phyloP scores from a whole-genome alignment of 1,139 yeast genomes.

The Protomyces arabidopsidicola region DNA sequence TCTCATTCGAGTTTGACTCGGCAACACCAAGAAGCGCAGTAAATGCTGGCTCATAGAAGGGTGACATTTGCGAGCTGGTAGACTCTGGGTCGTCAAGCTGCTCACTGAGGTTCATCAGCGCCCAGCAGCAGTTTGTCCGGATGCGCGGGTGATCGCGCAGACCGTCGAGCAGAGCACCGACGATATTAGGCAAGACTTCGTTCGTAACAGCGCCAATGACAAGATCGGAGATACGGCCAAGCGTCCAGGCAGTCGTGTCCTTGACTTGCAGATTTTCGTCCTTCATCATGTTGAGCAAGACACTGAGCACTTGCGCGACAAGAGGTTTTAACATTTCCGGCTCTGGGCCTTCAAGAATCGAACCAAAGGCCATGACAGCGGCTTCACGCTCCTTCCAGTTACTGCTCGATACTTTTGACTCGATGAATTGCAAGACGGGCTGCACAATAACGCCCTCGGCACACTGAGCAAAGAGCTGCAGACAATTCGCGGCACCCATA shows the following conservation, averaged over 20 bases:
- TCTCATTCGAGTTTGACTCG: slow-evolving; percentile 67
- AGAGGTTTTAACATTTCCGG: slow-evolving; percentile 60
- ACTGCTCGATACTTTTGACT: slow-evolving; percentile 54
- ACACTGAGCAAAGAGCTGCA: slow-evolving; percentile 86
- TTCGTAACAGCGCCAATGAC: slow-evolving; percentile 73
- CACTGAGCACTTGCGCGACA: slow-evolving; percentile 74
- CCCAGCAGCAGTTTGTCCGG: slow-evolving; percentile 95
- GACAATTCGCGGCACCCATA: slow-evolving; percentile 98
- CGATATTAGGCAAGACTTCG: slow-evolving; percentile 57
- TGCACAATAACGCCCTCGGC: slow-evolving; percentile 81
- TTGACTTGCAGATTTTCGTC: slow-evolving; percentile 80
- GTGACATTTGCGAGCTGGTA: slow-evolving; percentile 63
- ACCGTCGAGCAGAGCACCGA: slow-evolving; percentile 70
- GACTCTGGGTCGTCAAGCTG: slow-evolving; percentile 54
- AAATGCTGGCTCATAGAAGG: slow-evolving; percentile 62
- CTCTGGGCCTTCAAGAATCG: slow-evolving; percentile 92
- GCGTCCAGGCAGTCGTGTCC: slow-evolving; percentile 98
- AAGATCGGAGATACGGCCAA: slow-evolving; percentile 90
- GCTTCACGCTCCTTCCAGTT: slow-evolving; percentile 93
- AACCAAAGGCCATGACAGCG: slow-evolving; percentile 98
- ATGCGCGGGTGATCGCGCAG: slow-evolving; percentile 87
- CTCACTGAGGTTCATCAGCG: slow-evolving; percentile 83
- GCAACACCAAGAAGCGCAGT: slow-evolving; percentile 62
- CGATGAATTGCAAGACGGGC: slow-evolving; percentile 80
- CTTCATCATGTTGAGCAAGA: slow-evolving; percentile 65